Percentiles rank a stretch among this genome's conserved stretches.
phyloP scores from a whole-genome alignment of 768 basidiomycete genomes.

The Mycena galericulata region DNA sequence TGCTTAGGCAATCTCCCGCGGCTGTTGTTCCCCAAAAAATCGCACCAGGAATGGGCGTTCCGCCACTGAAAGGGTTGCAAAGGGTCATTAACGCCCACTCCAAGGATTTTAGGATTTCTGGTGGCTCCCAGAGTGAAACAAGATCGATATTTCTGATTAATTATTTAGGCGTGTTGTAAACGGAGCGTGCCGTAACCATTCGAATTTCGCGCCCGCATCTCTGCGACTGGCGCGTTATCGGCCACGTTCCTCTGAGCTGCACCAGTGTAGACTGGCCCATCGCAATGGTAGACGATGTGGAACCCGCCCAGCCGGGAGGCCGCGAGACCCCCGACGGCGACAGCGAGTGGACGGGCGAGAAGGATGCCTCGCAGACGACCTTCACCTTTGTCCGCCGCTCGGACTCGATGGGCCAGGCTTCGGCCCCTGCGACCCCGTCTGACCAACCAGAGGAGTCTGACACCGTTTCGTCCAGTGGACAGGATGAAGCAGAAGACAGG shows the following conservation, averaged over 20 bases:
- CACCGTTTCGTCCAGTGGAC: constrained; percentile 26
- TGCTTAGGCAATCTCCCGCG: no score
- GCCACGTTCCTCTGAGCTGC: constrained; percentile 15
- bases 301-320: background rate
- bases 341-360: constrained; percentile 4
- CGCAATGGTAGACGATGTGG: constrained; percentile 21
- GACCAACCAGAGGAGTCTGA: constrained; percentile 59
- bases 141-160: no score
- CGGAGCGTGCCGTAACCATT: no score
- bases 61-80: no score
- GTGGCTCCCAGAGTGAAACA: no score
- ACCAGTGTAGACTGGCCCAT: background rate
- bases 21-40: no score
- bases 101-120: no score
- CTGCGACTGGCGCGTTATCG: background rate
- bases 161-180: no score
- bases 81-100: no score
- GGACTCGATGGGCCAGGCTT: constrained; percentile 6
- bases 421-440: constrained; percentile 19
- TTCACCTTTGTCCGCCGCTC: constrained; percentile 28
- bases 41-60: no score
- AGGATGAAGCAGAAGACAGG: constrained; percentile 39
- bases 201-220: background rate
- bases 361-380: constrained; percentile 9
- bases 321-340: constrained; percentile 2